These are phyloP conservation scores for Aurifilum marmelostoma DNA, from an alignment of 2,329 filamentous ascomycete species.

Conservation along the genomic window DNA sequence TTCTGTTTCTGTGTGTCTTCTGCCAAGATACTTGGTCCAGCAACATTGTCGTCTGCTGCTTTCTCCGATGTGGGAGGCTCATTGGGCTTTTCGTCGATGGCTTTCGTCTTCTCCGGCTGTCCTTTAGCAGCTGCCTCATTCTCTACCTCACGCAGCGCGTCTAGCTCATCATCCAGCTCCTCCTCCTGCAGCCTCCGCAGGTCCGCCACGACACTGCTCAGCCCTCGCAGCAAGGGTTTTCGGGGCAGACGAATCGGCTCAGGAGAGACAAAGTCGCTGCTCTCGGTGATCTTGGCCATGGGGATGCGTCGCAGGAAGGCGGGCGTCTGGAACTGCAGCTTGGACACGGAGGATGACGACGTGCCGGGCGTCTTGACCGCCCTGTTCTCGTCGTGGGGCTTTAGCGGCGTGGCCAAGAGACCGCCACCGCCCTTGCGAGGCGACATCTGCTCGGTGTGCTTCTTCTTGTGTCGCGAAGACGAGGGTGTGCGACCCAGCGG, in stretches of 20 bases:
- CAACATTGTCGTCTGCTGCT: slow-evolving; percentile 16
- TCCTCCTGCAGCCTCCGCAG: slow-evolving; percentile 73
- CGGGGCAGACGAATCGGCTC: slow-evolving; percentile 57
- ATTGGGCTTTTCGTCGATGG: neutral
- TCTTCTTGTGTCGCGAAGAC: slow-evolving; percentile 66
- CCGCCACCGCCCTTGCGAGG: slow-evolving; percentile 9
- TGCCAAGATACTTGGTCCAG: slow-evolving; percentile 43
- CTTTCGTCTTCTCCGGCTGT: slow-evolving; percentile 21
- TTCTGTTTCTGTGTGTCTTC: slow-evolving; percentile 49
- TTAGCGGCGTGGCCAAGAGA: slow-evolving; percentile 57
- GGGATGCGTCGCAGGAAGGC: slow-evolving; percentile 65
- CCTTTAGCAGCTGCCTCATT: slow-evolving; percentile 41
- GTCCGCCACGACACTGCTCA: slow-evolving; percentile 75
- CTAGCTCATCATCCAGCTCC: slow-evolving; percentile 71
- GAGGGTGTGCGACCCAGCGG: slow-evolving; percentile 53
- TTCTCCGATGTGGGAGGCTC: neutral
- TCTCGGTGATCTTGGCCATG: slow-evolving; percentile 60
- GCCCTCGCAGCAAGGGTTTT: slow-evolving; percentile 66
- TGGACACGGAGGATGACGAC: slow-evolving; percentile 48
- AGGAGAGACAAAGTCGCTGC: slow-evolving; percentile 52
- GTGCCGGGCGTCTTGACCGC: slow-evolving; percentile 48
- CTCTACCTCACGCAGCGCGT: slow-evolving; percentile 74
- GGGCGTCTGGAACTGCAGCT: slow-evolving; percentile 68
- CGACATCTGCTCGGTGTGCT: slow-evolving; percentile 39
- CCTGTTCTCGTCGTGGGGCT: slow-evolving; percentile 47